Percentiles rank a stretch among this genome's conserved stretches.
These are phyloP conservation scores for Ceriops zippeliana DNA, from an alignment of 345 rosid genomes.

Conservation along the genomic window DNA sequence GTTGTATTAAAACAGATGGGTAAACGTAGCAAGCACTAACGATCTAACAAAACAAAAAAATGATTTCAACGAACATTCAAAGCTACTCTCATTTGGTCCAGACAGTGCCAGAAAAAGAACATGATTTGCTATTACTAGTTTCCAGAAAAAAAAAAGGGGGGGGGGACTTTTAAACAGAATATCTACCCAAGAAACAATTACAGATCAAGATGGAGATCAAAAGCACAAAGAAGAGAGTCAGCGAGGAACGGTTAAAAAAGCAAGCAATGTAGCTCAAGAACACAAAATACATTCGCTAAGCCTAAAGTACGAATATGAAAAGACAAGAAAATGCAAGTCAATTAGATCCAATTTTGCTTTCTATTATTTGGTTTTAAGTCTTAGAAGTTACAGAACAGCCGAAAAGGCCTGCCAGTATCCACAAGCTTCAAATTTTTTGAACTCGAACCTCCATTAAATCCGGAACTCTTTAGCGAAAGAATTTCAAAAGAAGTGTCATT, in stretches of 20 bases:
- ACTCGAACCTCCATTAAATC: slow-evolving; percentile 14
- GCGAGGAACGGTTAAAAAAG: not conserved
- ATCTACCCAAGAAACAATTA: slow-evolving; percentile 14
- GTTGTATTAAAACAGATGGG: too few species aligned
- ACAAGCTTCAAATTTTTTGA: slow-evolving; percentile 27
- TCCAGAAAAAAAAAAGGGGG: slow-evolving; percentile 18
- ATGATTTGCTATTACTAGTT: not conserved
- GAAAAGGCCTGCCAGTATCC: slow-evolving; percentile 3
- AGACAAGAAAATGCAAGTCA: slow-evolving; percentile 2
- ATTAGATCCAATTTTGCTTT: slow-evolving; percentile 27
- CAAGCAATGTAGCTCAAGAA: too few species aligned
- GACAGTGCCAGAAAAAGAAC: slow-evolving; percentile 4
- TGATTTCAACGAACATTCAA: slow-evolving; percentile 19
- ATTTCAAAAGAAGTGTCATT: slow-evolving; percentile 28
- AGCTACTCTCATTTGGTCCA: slow-evolving; percentile 20
- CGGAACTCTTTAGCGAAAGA: not conserved
- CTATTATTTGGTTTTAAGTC: not conserved
- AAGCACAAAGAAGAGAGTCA: slow-evolving; percentile 8
- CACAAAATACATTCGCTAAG: not conserved
- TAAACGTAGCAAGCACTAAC: not conserved
- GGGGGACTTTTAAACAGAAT: slow-evolving; percentile 7
- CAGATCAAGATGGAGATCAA: not conserved
- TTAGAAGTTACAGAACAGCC: slow-evolving; percentile 11
- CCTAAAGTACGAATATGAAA: not conserved
- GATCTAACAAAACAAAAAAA: not conserved